Percentiles rank a stretch among this genome's conserved stretches.
phyloP scores from a whole-genome alignment of 108 stramenopile species.

The Fistulifera solaris region DNA sequence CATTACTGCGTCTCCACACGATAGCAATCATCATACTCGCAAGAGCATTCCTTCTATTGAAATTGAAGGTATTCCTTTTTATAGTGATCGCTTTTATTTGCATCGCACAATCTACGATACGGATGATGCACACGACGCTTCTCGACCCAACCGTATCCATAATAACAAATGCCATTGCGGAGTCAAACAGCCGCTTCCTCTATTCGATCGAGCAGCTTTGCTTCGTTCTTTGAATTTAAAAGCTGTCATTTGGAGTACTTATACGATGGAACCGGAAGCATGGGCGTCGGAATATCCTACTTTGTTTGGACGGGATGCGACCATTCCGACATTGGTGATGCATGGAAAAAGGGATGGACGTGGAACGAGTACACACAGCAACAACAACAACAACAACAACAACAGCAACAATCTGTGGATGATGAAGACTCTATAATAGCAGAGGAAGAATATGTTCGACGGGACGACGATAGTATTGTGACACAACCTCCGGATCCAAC shows the following conservation, averaged over 20 bases:
- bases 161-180: conserved; percentile 31
- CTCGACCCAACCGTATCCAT: neutral
- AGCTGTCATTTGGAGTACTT: conserved; percentile 64
- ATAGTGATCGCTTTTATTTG: conserved; percentile 42
- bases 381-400: neutral
- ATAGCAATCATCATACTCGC: too few species aligned
- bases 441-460: neutral
- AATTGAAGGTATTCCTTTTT: conserved; percentile 11
- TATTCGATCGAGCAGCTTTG: conserved; percentile 52
- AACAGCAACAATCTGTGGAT: neutral
- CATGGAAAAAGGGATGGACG: conserved; percentile 58
- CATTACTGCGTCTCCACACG: too few species aligned
- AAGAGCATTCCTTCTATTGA: conserved; percentile 1
- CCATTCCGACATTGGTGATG: conserved; percentile 57
- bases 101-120: conserved; percentile 1
- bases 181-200: conserved; percentile 26
- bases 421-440: neutral
- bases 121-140: neutral
- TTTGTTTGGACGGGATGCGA: conserved; percentile 10
- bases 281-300: conserved; percentile 18
- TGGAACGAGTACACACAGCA: neutral
- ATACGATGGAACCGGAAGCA: conserved; percentile 23
- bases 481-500: neutral
- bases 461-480: neutral
- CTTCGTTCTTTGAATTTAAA: conserved; percentile 49